Percentiles rank a stretch among this genome's conserved stretches.
These are phyloP conservation scores for Phaseolus lunatus DNA, from an alignment of 306 rosid genomes.

Conservation along the genomic window DNA sequence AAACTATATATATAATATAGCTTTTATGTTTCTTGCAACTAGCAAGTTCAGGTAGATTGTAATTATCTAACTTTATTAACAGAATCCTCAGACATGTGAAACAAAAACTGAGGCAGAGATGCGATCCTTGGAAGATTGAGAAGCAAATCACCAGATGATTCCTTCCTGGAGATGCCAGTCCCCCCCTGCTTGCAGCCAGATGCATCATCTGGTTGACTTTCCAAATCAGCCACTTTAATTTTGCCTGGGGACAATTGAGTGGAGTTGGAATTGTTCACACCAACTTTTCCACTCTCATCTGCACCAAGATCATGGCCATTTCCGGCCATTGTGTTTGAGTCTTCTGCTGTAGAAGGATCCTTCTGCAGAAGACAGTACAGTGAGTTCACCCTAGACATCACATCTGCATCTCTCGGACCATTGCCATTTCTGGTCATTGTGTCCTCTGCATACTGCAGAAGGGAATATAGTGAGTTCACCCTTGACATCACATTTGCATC, in stretches of 20 bases:
- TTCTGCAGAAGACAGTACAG: slow-evolving; percentile 73
- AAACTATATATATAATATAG: background rate
- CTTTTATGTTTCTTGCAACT: slow-evolving; percentile 35
- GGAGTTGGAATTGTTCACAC: slow-evolving; percentile 29
- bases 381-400: slow-evolving; percentile 79
- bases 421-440: slow-evolving; percentile 38
- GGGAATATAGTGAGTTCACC: slow-evolving; percentile 78
- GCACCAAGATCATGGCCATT: background rate
- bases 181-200: slow-evolving; percentile 56
- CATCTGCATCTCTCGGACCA: slow-evolving; percentile 65
- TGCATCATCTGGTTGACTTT: slow-evolving; percentile 44
- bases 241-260: slow-evolving; percentile 39
- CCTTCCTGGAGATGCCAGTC: slow-evolving; percentile 63
- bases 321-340: slow-evolving; percentile 25
- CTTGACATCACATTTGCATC: slow-evolving; percentile 66
- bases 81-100: slow-evolving; percentile 57
- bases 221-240: slow-evolving; percentile 45
- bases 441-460: slow-evolving; percentile 54
- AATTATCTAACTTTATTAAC: slow-evolving; percentile 54
- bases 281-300: slow-evolving; percentile 37
- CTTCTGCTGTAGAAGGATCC: slow-evolving; percentile 60
- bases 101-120: slow-evolving; percentile 74
- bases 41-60: slow-evolving; percentile 23
- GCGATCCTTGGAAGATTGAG: slow-evolving; percentile 81
- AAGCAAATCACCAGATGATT: slow-evolving; percentile 75